These are phyloP conservation scores for Petunia hybrid DNA, from an alignment of 305 asterid species.

Conservation along the genomic window DNA sequence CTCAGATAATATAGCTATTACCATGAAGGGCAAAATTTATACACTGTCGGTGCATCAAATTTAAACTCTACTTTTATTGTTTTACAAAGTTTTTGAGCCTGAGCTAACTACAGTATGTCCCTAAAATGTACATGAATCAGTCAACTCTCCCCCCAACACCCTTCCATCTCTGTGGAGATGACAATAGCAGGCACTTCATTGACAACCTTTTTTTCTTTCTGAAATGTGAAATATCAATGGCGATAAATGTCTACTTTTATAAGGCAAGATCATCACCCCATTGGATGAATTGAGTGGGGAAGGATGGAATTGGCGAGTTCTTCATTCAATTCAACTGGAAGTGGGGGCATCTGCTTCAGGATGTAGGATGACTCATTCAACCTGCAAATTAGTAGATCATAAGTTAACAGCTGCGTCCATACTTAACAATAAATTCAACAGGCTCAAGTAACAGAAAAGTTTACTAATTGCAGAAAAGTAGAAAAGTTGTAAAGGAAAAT, in stretches of 20 bases:
- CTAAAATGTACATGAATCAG: constrained; percentile 6
- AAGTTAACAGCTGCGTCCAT: background rate
- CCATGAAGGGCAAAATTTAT: background rate
- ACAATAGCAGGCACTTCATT: background rate
- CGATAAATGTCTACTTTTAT: background rate
- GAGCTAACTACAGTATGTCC: constrained; percentile 22
- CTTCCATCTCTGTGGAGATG: background rate
- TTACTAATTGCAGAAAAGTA: background rate
- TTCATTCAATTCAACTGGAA: constrained; percentile 46
- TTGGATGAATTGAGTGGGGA: constrained; percentile 34
- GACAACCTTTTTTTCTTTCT: background rate
- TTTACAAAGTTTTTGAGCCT: constrained; percentile 10
- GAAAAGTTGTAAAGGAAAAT: background rate
- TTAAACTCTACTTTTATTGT: constrained; percentile 17
- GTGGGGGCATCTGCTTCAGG: constrained; percentile 52
- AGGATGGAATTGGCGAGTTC: constrained; percentile 44
- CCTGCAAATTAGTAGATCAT: constrained; percentile 32
- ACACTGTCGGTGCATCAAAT: background rate
- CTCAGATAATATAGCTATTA: background rate
- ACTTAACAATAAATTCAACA: background rate
- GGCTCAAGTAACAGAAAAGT: background rate
- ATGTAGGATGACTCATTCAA: constrained; percentile 39
- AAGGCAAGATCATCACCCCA: constrained; percentile 23
- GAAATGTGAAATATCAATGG: background rate
- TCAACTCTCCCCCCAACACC: background rate